These are phyloP conservation scores for Thraustotheca clavata DNA, from an alignment of 352 stramenopile species.

Conservation along the genomic window DNA sequence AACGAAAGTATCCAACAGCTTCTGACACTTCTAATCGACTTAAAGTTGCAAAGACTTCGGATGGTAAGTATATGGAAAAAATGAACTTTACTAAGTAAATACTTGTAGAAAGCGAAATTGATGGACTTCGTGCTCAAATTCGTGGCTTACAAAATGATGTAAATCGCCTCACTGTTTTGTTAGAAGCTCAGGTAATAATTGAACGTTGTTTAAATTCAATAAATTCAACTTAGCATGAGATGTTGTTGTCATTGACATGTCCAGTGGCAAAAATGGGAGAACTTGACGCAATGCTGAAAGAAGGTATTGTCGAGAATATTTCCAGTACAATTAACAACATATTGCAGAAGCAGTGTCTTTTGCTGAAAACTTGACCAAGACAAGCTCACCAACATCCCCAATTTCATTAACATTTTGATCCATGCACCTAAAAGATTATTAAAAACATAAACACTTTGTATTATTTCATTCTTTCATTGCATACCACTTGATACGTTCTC, in stretches of 20 bases:
- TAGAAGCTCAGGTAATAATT: neutral
- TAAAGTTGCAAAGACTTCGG: neutral
- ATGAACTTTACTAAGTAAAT: neutral
- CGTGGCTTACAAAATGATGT: neutral
- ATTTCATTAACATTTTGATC: no score
- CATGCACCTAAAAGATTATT: no score
- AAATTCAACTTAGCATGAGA: neutral
- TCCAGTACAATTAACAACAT: neutral
- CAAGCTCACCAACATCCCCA: no score
- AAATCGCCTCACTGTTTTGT: neutral
- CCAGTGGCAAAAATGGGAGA: neutral
- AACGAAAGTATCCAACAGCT: constrained; percentile 61
- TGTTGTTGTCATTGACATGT: neutral
- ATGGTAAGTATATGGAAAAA: neutral
- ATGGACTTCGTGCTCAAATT: neutral
- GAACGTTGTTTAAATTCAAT: neutral
- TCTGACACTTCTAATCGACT: neutral
- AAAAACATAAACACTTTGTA: no score
- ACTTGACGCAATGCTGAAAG: constrained; percentile 3
- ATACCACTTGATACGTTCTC: no score
- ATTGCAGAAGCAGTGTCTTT: neutral
- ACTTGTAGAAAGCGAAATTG: neutral
- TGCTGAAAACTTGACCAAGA: neutral
- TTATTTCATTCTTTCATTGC: no score
- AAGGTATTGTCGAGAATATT: neutral